Evolutionary conservation across 1,284 basidiomycete species (phyloP), one percentile per base, ranked within the genome.

Genomic region (Irpex sp.): DNA sequence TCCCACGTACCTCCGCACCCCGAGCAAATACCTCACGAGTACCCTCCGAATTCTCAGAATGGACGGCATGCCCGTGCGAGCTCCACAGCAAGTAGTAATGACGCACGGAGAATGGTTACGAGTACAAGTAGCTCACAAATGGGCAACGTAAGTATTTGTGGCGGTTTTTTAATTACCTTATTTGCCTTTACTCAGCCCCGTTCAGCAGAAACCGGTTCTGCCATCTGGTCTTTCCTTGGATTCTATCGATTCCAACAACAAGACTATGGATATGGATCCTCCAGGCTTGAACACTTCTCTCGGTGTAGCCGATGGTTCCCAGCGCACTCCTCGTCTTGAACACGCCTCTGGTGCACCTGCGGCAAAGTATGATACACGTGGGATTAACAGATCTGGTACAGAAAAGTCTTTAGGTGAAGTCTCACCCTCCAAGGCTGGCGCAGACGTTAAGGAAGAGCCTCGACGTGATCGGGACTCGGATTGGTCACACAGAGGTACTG

Each of bases 1-100:
- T 70, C 71, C 57, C 69, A 70, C 55, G 77, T 75, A 67, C 79
- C 73, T 57, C 79, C 79, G 65, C 77, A 78, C 67, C 76, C 77
- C 62, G 82, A 84, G 64, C 79, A 81, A 68, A 62, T 70, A 43
- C 70, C 68, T 39, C 37, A 46, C 4, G 66, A 67, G 43, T 53
- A 57, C n/a, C 35, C 49, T 57, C 21, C 35, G 21, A 9, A 50
- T 19, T 8, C 7, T 26, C 57, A 65, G 46, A 57, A 54, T 49
- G 57, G 58, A 9, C 58, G 50, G 13, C 43, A 33, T 21, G 43
- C 39, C 26, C 37, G 50, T 43, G 9, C 37, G 13, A 60, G 60
- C 57, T 61, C 62, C 58, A 55, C 57, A 56, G 39, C 61, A 58
- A 46, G 50, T 26, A 43, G 33, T 47, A 21, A 15, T 57, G 61